These are phyloP conservation scores for Calonectria naviculata DNA, from an alignment of 2,329 filamentous ascomycete genomes.

Conservation along the genomic window DNA sequence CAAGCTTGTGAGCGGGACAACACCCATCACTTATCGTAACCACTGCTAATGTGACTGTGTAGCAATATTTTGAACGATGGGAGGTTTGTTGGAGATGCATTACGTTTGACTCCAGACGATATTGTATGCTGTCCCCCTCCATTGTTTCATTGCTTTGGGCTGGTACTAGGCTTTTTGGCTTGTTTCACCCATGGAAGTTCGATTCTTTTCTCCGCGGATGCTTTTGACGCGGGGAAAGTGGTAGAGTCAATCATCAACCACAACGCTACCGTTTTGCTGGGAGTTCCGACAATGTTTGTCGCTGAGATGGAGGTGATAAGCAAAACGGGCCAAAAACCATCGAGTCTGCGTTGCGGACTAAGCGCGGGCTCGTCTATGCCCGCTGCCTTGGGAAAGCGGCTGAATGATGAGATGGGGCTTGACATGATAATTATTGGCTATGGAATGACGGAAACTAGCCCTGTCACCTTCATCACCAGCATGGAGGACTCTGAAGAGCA, in stretches of 20 bases:
- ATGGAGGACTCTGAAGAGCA: slow-evolving; percentile 12
- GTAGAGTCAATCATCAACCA: neutral
- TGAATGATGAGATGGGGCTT: neutral
- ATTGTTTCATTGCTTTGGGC: slow-evolving; percentile 78
- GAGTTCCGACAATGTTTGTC: slow-evolving; percentile 18
- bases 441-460: slow-evolving; percentile 26
- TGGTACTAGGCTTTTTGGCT: slow-evolving; percentile 77
- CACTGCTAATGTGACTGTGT: neutral
- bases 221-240: neutral
- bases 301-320: slow-evolving; percentile 13
- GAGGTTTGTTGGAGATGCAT: slow-evolving; percentile 61
- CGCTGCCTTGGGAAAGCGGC: neutral
- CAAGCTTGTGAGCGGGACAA: slow-evolving; percentile 5
- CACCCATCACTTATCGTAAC: no score
- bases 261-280: neutral
- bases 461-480: slow-evolving; percentile 19
- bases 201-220: slow-evolving; percentile 58
- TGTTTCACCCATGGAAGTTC: slow-evolving; percentile 71
- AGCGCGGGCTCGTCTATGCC: slow-evolving; percentile 13
- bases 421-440: slow-evolving; percentile 12
- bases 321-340: slow-evolving; percentile 1
- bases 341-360: neutral
- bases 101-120: slow-evolving; percentile 55
- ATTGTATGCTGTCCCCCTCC: slow-evolving; percentile 73
- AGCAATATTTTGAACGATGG: slow-evolving; percentile 69